Evolutionary conservation across 2,329 filamentous ascomycete species (phyloP).

Genomic region (Phaeoacremonium minimum): DNA sequence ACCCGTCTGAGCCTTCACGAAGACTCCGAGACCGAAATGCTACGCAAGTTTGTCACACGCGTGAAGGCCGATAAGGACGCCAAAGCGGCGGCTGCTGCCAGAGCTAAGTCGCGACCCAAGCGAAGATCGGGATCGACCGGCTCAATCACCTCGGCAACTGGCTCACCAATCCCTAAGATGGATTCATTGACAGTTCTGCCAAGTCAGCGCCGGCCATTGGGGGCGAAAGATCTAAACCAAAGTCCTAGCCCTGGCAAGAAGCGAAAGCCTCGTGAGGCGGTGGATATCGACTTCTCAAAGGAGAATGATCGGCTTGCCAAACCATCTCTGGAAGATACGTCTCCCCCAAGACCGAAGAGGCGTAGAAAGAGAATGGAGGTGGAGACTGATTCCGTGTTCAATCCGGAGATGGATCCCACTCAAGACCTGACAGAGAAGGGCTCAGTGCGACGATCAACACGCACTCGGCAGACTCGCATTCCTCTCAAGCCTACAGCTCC

Average conservation of each 20-base stretch:
- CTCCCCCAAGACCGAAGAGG: slow-evolving; percentile 19
- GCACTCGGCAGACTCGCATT: slow-evolving; percentile 16
- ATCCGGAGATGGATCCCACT: slow-evolving; percentile 13
- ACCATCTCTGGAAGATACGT: slow-evolving; percentile 17
- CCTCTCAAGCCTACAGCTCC: slow-evolving; percentile 15
- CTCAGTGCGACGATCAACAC: slow-evolving; percentile 15
- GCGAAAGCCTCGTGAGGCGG: slow-evolving; percentile 22
- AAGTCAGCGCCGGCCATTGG: slow-evolving; percentile 21
- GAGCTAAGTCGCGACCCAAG: slow-evolving; percentile 12
- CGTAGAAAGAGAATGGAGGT: slow-evolving; percentile 22
- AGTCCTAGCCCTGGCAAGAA: slow-evolving; percentile 33
- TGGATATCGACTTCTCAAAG: slow-evolving; percentile 12
- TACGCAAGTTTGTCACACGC: slow-evolving; percentile 27
- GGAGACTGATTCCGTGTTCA: slow-evolving; percentile 18
- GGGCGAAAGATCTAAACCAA: slow-evolving; percentile 26
- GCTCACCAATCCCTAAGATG: slow-evolving; percentile 20
- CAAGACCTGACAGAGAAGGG: slow-evolving; percentile 8
- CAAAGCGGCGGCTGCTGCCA: slow-evolving; percentile 20
- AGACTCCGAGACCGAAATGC: slow-evolving; percentile 27
- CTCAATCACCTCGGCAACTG: slow-evolving; percentile 18
- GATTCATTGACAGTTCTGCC: slow-evolving; percentile 5
- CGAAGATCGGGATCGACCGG: slow-evolving; percentile 19
- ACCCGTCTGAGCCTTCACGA: slow-evolving; percentile 14
- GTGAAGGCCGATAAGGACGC: slow-evolving; percentile 26
- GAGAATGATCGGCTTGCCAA: slow-evolving; percentile 14